phyloP scores from a whole-genome alignment of 2,329 filamentous ascomycete genomes.

The Rhynchosporium secalis region DNA sequence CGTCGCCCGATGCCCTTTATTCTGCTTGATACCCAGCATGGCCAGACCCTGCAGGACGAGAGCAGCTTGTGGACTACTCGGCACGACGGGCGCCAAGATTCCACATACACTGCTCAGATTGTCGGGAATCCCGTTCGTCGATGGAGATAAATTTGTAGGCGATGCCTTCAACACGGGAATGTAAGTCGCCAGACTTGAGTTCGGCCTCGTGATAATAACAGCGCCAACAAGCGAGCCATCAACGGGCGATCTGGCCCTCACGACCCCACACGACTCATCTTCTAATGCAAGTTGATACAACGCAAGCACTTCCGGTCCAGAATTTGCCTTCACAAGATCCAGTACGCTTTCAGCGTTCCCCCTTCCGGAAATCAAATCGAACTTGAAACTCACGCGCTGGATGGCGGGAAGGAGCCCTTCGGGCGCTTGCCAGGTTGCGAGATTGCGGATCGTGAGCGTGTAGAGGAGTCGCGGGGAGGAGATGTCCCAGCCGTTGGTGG shows the following conservation, averaged over 20 bases:
- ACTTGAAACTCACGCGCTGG: conserved; percentile 53
- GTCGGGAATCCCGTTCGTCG: neutral
- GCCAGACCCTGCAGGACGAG: conserved; percentile 65
- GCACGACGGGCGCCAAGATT: conserved; percentile 66
- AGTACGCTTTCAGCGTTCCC: conserved; percentile 61
- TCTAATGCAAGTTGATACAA: conserved; percentile 65
- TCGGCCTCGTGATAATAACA: conserved; percentile 63
- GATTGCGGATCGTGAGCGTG: conserved; percentile 61
- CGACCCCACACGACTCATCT: conserved; percentile 61
- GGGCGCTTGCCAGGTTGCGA: conserved; percentile 60
- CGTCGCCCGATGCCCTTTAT: conserved; percentile 62
- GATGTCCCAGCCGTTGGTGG: conserved; percentile 85
- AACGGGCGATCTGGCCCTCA: conserved; percentile 62
- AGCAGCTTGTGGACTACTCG: conserved; percentile 61
- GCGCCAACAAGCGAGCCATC: conserved; percentile 64
- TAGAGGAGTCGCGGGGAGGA: conserved; percentile 61
- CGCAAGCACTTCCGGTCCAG: conserved; percentile 62
- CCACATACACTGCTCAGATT: conserved; percentile 54
- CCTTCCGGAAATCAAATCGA: conserved; percentile 65
- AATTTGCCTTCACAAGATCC: conserved; percentile 64
- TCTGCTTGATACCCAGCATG: conserved; percentile 63
- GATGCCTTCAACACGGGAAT: conserved; percentile 55
- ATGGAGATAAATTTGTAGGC: neutral
- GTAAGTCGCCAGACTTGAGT: conserved; percentile 58
- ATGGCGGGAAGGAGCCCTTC: conserved; percentile 60